A percentile compares a stretch with the other conserved stretches of the same genome.
Evolutionary conservation across 2,329 filamentous ascomycete genomes (phyloP).

Genomic region (Penicillium sp.): DNA sequence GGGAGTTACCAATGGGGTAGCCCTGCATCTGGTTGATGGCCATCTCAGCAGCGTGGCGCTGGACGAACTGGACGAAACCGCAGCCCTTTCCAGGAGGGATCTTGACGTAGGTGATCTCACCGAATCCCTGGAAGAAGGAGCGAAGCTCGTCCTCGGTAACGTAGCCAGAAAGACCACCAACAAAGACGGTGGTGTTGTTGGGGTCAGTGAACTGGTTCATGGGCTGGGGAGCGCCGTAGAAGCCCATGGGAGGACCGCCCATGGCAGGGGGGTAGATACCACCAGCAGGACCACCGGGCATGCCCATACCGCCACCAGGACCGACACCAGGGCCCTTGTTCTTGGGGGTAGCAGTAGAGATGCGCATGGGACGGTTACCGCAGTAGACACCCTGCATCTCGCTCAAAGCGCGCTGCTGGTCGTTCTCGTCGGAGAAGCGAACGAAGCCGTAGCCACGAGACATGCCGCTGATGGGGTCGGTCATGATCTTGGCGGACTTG

Average conservation of each 20-base stretch:
- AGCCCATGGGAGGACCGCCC: conserved; percentile 65
- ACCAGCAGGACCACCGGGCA: conserved; percentile 52
- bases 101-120: conserved; percentile 99
- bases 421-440: conserved; percentile 89
- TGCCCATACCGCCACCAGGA: conserved; percentile 45
- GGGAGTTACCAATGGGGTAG: conserved; percentile 97
- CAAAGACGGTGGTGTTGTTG: conserved; percentile 99
- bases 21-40: conserved; percentile 99
- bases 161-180: conserved; percentile 93
- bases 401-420: conserved; percentile 90
- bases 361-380: conserved; percentile 97
- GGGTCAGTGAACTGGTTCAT: conserved; percentile 99
- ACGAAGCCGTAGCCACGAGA: conserved; percentile 98
- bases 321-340: conserved; percentile 63
- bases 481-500: conserved; percentile 99
- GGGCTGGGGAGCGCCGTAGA: conserved; percentile 63
- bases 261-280: conserved; percentile 60
- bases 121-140: conserved; percentile 99
- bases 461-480: conserved; percentile 94
- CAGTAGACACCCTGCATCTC: conserved; percentile 99
- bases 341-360: conserved; percentile 96
- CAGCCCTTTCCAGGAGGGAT: conserved; percentile 98
- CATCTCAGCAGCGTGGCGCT: conserved; percentile 98
- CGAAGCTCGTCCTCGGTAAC: conserved; percentile 99
- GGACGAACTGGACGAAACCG: conserved; percentile 98